Conservation (phyloP, 176 grass and related monocot species). For the Eleusine indica region DNA sequence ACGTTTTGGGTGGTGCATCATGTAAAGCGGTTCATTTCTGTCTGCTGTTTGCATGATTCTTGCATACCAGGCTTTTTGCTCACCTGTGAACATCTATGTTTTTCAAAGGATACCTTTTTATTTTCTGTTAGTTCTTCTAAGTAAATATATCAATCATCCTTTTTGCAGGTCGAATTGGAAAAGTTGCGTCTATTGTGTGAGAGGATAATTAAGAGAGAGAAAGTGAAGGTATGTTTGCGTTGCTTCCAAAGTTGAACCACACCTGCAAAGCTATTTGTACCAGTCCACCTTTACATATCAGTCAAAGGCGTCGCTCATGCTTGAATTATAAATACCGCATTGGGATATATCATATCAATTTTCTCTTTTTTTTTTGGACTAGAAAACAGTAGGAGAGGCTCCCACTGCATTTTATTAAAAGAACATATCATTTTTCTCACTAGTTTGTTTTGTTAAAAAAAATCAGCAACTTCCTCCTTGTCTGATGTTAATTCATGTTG, state of each 20-base stretch:
- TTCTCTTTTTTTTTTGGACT: no score
- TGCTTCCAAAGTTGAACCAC: constrained; percentile 29
- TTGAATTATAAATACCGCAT: constrained; percentile 22
- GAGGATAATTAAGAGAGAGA: constrained; percentile 96
- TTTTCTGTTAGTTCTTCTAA: constrained; percentile 34
- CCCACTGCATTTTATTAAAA: no score
- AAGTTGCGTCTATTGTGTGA: constrained; percentile 97
- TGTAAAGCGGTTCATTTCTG: background rate
- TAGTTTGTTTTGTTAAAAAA: constrained; percentile 21
- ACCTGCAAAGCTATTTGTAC: constrained; percentile 23
- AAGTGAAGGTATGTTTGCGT: constrained; percentile 69
- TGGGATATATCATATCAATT: background rate
- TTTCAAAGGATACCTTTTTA: background rate
- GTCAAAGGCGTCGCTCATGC: constrained; percentile 11
- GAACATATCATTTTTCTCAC: background rate
- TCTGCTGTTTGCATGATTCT: background rate
- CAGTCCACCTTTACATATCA: background rate
- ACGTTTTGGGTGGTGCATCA: background rate
- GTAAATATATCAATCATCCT: constrained; percentile 34
- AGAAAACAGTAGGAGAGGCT: no score
- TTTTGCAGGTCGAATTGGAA: constrained; percentile 84
- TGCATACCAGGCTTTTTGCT: background rate
- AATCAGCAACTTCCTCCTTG: constrained; percentile 8
- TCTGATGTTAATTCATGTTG: constrained; percentile 7
- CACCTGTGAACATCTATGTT: background rate